These are phyloP conservation scores for Buddleja alternifolia DNA, from an alignment of 257 asterid genomes.

Conservation along the genomic window DNA sequence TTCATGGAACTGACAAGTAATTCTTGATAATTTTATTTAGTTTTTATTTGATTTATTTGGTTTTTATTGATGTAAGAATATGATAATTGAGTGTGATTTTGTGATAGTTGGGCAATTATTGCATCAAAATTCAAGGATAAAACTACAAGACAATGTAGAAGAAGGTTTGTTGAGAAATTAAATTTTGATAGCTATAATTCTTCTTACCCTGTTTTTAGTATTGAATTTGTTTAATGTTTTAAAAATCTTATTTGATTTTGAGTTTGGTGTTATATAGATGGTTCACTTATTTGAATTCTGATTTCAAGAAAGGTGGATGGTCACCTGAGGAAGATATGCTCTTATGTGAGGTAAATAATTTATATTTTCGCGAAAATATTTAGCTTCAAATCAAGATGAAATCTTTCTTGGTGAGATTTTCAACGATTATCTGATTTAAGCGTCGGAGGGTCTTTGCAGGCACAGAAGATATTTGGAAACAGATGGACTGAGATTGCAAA, in stretches of 20 bases:
- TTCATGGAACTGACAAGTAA: conserved; percentile 87
- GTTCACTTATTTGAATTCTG: conserved; percentile 95
- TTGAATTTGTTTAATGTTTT: not conserved
- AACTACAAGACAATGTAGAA: conserved; percentile 95
- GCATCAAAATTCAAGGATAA: conserved; percentile 93
- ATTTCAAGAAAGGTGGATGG: conserved; percentile 99
- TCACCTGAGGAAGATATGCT: conserved; percentile 96
- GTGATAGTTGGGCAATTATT: conserved; percentile 84
- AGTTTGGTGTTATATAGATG: conserved; percentile 52
- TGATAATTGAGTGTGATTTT: conserved; percentile 30
- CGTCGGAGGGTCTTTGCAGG: conserved; percentile 47
- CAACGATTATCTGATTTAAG: no score
- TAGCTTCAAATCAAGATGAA: not conserved
- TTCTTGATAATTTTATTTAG: conserved; percentile 33
- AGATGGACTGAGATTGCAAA: conserved; percentile 99
- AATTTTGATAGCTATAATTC: conserved; percentile 27
- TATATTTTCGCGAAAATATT: no score
- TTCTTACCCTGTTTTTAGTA: conserved; percentile 18
- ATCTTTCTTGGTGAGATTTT: not conserved
- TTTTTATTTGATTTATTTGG: conserved; percentile 7
- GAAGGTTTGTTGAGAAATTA: conserved; percentile 66
- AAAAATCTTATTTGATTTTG: not conserved
- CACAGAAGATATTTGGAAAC: conserved; percentile 85
- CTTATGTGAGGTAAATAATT: conserved; percentile 93
- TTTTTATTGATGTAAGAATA: conserved; percentile 18